Evolutionary conservation across 2,329 filamentous ascomycete species (phyloP).

Genomic region (Diaporthe sp.): DNA sequence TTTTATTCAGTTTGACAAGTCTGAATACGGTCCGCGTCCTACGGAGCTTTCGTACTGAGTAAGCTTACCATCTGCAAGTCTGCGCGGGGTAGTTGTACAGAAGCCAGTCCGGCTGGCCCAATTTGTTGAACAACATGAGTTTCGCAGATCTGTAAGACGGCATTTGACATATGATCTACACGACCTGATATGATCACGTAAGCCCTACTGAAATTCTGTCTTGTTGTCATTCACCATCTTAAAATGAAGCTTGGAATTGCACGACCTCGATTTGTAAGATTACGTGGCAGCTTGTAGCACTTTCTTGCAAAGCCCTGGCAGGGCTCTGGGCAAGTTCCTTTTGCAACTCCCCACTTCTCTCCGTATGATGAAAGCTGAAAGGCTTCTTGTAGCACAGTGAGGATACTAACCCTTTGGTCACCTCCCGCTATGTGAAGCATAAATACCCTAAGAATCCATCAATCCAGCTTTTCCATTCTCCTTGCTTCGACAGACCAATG

Average conservation of each 20-base stretch:
- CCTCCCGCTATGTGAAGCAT: too few relatives aligned
- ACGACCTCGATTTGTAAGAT: not conserved
- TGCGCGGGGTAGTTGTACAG: conserved; percentile 13
- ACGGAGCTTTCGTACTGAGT: not conserved
- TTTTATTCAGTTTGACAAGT: not conserved
- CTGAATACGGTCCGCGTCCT: not conserved
- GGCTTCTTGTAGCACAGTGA: too few relatives aligned
- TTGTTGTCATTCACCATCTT: not conserved
- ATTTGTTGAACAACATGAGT: not conserved
- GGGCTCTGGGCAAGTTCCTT: too few relatives aligned
- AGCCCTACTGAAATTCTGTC: not conserved
- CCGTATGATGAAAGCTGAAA: too few relatives aligned
- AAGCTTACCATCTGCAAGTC: conserved; percentile 3
- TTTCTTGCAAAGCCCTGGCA: too few relatives aligned
- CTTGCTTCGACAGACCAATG: too few relatives aligned
- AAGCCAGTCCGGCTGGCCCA: not conserved
- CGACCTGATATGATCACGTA: conserved; percentile 13
- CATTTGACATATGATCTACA: not conserved
- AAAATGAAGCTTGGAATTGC: not conserved
- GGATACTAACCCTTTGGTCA: too few relatives aligned
- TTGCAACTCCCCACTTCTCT: too few relatives aligned
- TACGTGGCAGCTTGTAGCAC: too few relatives aligned
- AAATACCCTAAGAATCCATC: too few relatives aligned
- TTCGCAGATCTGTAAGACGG: conserved; percentile 3
- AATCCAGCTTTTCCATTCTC: too few relatives aligned